phyloP scores from a whole-genome alignment of 2,329 filamentous ascomycete species.

The Pseudocercospora vitis region DNA sequence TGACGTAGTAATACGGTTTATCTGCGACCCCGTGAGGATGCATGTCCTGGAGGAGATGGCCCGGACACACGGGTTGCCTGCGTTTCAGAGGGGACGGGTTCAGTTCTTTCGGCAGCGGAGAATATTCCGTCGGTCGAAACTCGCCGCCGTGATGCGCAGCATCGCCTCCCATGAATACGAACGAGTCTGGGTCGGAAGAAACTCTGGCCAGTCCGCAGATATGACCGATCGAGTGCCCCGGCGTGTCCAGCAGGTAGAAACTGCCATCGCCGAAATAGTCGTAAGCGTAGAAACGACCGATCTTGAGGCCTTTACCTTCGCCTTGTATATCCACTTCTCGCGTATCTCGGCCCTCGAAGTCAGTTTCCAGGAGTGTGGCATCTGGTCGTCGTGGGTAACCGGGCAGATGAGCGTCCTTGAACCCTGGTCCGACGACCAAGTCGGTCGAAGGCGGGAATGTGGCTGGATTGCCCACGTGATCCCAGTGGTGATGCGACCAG shows the following conservation, averaged over 20 bases:
- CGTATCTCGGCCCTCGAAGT: conserved; percentile 43
- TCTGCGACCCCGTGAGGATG: conserved; percentile 39
- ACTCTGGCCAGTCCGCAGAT: conserved; percentile 53
- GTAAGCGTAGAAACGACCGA: conserved; percentile 49
- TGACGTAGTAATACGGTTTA: conserved; percentile 41
- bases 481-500: conserved; percentile 41
- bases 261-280: conserved; percentile 59
- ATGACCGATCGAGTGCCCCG: conserved; percentile 46
- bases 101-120: conserved; percentile 41
- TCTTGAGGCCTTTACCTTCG: conserved; percentile 39
- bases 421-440: conserved; percentile 51
- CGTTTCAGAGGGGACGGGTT: conserved; percentile 30
- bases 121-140: conserved; percentile 45
- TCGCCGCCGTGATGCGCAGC: conserved; percentile 40
- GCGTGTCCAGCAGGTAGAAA: conserved; percentile 57
- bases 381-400: conserved; percentile 47
- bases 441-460: conserved; percentile 46
- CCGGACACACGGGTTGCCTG: conserved; percentile 41
- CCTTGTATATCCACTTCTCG: conserved; percentile 40
- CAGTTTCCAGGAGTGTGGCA: conserved; percentile 43
- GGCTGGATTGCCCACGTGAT: conserved; percentile 43
- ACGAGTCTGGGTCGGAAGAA: conserved; percentile 39
- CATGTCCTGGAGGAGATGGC: conserved; percentile 43
- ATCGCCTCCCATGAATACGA: conserved; percentile 55
- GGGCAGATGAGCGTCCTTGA: conserved; percentile 45